Percentiles rank a stretch among this genome's conserved stretches.
Evolutionary conservation across 495 filamentous ascomycete genomes (phyloP).

Genomic region (Neurospora sp.): DNA sequence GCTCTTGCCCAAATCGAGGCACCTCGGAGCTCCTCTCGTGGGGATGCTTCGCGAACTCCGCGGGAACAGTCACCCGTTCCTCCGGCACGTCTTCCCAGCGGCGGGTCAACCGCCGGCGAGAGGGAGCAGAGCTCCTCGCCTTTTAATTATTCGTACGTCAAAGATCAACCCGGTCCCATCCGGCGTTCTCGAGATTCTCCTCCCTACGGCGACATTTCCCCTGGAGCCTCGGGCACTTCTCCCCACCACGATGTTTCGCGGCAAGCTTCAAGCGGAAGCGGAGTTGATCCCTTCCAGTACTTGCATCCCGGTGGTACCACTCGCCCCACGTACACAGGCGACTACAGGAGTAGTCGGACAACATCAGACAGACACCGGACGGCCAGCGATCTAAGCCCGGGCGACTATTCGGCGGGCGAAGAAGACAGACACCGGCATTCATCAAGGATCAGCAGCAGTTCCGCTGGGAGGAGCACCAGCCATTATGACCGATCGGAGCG

Average conservation of each 20-base stretch:
- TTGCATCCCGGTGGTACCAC: not conserved
- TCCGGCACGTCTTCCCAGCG: slow-evolving; percentile 17
- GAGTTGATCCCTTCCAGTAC: not conserved
- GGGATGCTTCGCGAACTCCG: slow-evolving; percentile 19
- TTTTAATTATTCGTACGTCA: slow-evolving; percentile 34
- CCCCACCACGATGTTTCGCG: not conserved
- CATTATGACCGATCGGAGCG: not conserved
- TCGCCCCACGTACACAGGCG: not conserved
- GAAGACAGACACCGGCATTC: not conserved
- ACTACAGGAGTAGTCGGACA: not conserved
- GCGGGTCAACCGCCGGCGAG: slow-evolving; percentile 7
- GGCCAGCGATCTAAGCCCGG: not conserved
- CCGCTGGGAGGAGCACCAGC: not conserved
- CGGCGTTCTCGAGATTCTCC: not conserved
- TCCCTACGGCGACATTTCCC: not conserved
- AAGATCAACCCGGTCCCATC: not conserved
- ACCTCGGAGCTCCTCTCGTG: slow-evolving; percentile 26
- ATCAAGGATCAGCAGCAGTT: not conserved
- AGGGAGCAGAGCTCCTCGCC: slow-evolving; percentile 27
- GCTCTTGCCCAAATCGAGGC: slow-evolving; percentile 28
- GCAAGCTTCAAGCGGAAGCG: not conserved
- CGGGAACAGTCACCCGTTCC: slow-evolving; percentile 26
- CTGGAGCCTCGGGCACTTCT: not conserved
- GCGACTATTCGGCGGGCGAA: not conserved
- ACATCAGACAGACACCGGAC: not conserved